These are phyloP conservation scores for Candida stauntonica DNA, from an alignment of 805 yeast genomes.

Conservation along the genomic window DNA sequence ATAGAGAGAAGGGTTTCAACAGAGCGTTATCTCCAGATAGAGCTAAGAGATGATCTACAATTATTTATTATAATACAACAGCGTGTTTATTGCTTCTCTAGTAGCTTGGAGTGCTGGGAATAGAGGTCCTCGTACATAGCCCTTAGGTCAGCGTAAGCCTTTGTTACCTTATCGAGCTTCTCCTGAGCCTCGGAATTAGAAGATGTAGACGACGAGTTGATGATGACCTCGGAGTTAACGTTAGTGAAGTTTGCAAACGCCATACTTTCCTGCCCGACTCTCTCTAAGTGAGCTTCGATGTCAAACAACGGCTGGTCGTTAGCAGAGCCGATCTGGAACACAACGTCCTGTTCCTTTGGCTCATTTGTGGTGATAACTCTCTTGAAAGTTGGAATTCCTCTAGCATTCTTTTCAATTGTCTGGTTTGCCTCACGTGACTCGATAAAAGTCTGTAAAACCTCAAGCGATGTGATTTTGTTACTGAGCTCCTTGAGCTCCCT, in stretches of 20 bases:
- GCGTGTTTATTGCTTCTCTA: constrained; percentile 14
- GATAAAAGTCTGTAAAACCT: constrained; percentile 15
- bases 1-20: constrained; percentile 51
- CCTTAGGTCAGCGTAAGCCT: constrained; percentile 57
- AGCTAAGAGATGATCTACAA: constrained; percentile 8
- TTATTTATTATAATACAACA: no score
- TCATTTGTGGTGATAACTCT: constrained; percentile 47
- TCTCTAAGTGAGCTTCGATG: constrained; percentile 45
- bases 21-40: constrained; percentile 49
- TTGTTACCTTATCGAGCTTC: constrained; percentile 46
- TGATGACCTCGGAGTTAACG: no score
- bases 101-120: constrained; percentile 40
- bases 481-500: constrained; percentile 42
- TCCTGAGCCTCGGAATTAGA: constrained; percentile 40
- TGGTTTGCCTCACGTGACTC: constrained; percentile 1
- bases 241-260: constrained; percentile 42
- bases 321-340: constrained; percentile 29
- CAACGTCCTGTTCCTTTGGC: constrained; percentile 40
- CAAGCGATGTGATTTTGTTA: constrained; percentile 17
- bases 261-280: constrained; percentile 47
- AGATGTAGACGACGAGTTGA: no score
- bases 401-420: constrained; percentile 21
- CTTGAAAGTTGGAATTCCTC: constrained; percentile 58
- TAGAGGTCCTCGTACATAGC: constrained; percentile 55
- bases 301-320: constrained; percentile 29